These are phyloP conservation scores for Trametes sanguinea DNA, from an alignment of 768 basidiomycete species.

Conservation along the genomic window DNA sequence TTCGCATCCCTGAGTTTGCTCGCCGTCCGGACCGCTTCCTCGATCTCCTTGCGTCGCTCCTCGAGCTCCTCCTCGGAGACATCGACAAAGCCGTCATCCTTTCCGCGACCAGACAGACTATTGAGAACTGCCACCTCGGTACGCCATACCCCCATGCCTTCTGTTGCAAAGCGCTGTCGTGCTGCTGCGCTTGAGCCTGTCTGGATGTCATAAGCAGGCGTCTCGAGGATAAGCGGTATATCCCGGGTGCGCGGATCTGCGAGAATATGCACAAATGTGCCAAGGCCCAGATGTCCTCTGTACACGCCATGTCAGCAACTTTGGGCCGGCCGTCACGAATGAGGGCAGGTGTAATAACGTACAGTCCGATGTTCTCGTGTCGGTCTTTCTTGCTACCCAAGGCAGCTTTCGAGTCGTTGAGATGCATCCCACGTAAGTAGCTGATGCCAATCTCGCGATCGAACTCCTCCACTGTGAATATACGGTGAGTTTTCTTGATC, in stretches of 20 bases:
- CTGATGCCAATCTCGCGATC: constrained; percentile 66
- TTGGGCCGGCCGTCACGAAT: too few species aligned
- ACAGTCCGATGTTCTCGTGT: constrained; percentile 87
- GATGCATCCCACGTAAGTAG: constrained; percentile 81
- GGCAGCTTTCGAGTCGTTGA: constrained; percentile 79
- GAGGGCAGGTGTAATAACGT: too few species aligned
- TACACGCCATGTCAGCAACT: not conserved
- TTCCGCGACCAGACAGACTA: constrained; percentile 35
- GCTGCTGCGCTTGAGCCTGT: constrained; percentile 6
- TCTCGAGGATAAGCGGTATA: constrained; percentile 83
- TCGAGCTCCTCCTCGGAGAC: constrained; percentile 10
- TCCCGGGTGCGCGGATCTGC: constrained; percentile 64
- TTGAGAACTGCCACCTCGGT: constrained; percentile 69
- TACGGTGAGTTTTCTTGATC: not conserved
- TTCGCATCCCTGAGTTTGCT: constrained; percentile 18
- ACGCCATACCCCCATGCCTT: constrained; percentile 64
- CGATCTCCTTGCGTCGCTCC: constrained; percentile 22
- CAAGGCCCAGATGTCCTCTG: constrained; percentile 70
- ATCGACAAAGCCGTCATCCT: constrained; percentile 1
- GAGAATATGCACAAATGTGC: constrained; percentile 64
- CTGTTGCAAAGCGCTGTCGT: constrained; percentile 13
- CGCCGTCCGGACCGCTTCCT: constrained; percentile 18
- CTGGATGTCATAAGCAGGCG: constrained; percentile 61
- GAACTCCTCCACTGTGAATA: constrained; percentile 56
- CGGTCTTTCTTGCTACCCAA: constrained; percentile 70